A percentile compares a stretch with the other conserved stretches of the same genome.
Conservation (phyloP, 2,329 filamentous ascomycete genomes). For the Cercospora citrullina region DNA sequence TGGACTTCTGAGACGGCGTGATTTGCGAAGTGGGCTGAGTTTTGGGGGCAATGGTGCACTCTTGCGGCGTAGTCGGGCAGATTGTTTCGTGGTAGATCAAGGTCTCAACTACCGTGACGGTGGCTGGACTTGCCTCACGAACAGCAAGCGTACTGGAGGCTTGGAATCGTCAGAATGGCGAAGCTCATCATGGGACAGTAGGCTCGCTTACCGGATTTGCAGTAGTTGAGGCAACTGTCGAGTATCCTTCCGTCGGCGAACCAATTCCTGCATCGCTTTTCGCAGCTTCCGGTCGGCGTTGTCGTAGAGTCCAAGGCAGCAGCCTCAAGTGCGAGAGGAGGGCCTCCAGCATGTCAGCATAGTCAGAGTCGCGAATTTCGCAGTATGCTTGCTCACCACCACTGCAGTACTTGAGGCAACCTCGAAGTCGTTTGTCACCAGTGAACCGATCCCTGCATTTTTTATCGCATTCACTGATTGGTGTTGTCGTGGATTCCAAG, state of each 20-base stretch:
- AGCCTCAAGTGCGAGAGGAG: not conserved
- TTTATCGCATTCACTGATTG: not conserved
- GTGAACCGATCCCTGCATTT: not conserved
- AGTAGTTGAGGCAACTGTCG: not conserved
- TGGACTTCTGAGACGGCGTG: not conserved
- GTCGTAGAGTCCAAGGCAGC: not conserved
- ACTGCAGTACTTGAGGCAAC: not conserved
- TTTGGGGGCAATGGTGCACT: not conserved
- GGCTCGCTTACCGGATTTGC: not conserved
- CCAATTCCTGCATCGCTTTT: not conserved
- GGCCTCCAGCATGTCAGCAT: not conserved
- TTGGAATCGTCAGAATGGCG: not conserved
- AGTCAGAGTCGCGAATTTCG: not conserved
- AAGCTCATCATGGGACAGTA: not conserved
- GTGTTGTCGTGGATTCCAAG: not conserved
- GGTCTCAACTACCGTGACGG: slow-evolving; percentile 3
- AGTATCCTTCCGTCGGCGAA: not conserved
- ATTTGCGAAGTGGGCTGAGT: not conserved
- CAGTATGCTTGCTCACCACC: not conserved
- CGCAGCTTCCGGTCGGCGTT: not conserved
- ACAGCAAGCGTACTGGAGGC: not conserved
- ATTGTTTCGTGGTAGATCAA: slow-evolving; percentile 4
- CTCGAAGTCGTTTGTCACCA: not conserved
- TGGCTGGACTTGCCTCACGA: not conserved
- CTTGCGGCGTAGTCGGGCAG: not conserved